These are phyloP conservation scores for Senna siamea DNA, from an alignment of 306 rosid species.

Conservation along the genomic window DNA sequence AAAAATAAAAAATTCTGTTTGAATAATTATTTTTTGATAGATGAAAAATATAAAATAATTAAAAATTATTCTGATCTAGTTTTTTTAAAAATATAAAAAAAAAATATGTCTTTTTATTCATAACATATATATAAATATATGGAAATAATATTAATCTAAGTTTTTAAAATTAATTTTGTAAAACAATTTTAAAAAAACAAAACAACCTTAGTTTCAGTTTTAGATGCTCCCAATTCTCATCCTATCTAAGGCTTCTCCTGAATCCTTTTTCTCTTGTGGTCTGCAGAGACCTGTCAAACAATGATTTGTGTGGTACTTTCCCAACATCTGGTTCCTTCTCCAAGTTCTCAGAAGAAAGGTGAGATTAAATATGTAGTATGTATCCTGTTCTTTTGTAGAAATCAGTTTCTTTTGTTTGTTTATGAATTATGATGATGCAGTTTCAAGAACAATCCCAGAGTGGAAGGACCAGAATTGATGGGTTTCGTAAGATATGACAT, in stretches of 20 bases:
- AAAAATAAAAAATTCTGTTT: no score
- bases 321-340: conserved; percentile 78
- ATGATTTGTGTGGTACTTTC: conserved; percentile 80
- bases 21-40: no score
- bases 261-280: background rate
- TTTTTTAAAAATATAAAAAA: no score
- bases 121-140: no score
- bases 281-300: conserved; percentile 75
- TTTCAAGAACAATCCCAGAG: conserved; percentile 81
- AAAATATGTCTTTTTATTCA: no score
- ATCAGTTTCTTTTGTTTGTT: background rate
- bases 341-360: conserved; percentile 76
- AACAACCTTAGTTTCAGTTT: no score
- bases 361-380: background rate
- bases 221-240: background rate
- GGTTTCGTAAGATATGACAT: conserved; percentile 85
- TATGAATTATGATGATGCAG: conserved; percentile 43
- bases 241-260: background rate
- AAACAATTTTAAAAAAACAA: no score
- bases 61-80: no score
- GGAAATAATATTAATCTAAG: no score
- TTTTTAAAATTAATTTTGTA: no score
- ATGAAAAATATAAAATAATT: no score
- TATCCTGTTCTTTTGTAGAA: background rate
- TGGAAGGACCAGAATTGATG: conserved; percentile 88